Percentiles rank a stretch among this genome's conserved stretches.
These are phyloP conservation scores for Tulasnella sp. DNA, from an alignment of 768 basidiomycete species.

Conservation along the genomic window DNA sequence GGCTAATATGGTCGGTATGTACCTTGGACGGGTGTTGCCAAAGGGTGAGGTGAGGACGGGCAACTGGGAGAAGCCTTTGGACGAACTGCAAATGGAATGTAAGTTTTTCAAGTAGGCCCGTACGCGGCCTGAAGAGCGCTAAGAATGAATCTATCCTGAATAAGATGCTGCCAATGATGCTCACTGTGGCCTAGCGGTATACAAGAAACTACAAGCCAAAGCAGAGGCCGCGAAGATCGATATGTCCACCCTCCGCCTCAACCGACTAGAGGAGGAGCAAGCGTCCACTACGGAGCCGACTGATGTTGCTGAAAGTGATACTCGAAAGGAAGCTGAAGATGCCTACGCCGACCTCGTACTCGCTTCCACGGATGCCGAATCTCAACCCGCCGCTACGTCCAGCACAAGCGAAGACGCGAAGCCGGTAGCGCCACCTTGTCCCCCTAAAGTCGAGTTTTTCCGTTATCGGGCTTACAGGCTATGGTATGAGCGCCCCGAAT, in stretches of 20 bases:
- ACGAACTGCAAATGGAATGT: constrained; percentile 26
- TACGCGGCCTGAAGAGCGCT: background rate
- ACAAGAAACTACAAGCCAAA: constrained; percentile 38
- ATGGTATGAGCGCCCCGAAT: constrained; percentile 1
- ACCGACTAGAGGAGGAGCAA: background rate
- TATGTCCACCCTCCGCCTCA: background rate
- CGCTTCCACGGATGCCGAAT: background rate
- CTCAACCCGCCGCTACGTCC: no score
- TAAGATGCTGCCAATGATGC: constrained; percentile 51
- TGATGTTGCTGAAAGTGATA: background rate
- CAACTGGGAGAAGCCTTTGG: constrained; percentile 44
- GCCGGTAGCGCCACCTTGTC: background rate
- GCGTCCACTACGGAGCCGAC: background rate
- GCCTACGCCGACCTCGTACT: background rate
- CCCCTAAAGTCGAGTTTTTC: background rate
- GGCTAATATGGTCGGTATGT: constrained; percentile 44
- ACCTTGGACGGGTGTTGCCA: constrained; percentile 39
- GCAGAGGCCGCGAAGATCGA: constrained; percentile 32
- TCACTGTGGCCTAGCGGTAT: constrained; percentile 46
- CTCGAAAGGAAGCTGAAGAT: background rate
- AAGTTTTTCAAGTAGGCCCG: constrained; percentile 32
- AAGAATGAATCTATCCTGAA: background rate
- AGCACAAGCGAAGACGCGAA: background rate
- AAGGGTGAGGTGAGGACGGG: constrained; percentile 48
- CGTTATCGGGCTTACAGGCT: constrained; percentile 11